Conservation (phyloP, 2,329 filamentous ascomycete genomes). For the Colletotrichum lentis region DNA sequence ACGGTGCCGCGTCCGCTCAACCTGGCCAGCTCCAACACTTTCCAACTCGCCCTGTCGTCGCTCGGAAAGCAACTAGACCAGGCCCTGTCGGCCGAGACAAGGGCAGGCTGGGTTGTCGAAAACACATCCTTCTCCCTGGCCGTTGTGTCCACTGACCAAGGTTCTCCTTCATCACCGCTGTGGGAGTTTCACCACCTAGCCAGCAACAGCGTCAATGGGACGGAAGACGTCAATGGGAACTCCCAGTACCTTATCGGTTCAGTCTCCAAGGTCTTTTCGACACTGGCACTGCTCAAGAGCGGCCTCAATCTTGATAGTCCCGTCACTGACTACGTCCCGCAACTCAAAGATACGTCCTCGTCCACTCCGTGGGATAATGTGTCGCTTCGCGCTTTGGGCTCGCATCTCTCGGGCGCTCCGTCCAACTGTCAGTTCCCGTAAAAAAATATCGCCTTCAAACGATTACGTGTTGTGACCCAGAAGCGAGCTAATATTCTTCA, state of each 20-base stretch:
- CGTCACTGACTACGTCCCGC: slow-evolving; percentile 49
- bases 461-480: not conserved
- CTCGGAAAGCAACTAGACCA: slow-evolving; percentile 44
- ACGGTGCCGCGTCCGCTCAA: slow-evolving; percentile 47
- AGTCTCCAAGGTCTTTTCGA: slow-evolving; percentile 51
- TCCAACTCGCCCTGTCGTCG: slow-evolving; percentile 44
- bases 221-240: slow-evolving; percentile 44
- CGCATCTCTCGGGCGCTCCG: slow-evolving; percentile 49
- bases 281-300: slow-evolving; percentile 49
- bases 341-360: slow-evolving; percentile 42
- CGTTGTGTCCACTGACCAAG: slow-evolving; percentile 46
- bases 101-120: slow-evolving; percentile 47
- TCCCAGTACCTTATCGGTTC: slow-evolving; percentile 55
- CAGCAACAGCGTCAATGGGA: slow-evolving; percentile 47
- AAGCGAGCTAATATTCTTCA: not conserved
- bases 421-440: slow-evolving; percentile 46
- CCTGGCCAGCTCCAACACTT: slow-evolving; percentile 41
- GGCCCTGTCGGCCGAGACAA: slow-evolving; percentile 46
- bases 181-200: slow-evolving; percentile 55
- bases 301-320: slow-evolving; percentile 47
- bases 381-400: slow-evolving; percentile 49
- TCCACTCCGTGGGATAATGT: slow-evolving; percentile 49
- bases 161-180: slow-evolving; percentile 42
- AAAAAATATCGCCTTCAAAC: no score
- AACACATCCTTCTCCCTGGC: slow-evolving; percentile 53